These are phyloP conservation scores for Trypanosoma lewisi DNA, from an alignment of 208 protist species.

Conservation along the genomic window DNA sequence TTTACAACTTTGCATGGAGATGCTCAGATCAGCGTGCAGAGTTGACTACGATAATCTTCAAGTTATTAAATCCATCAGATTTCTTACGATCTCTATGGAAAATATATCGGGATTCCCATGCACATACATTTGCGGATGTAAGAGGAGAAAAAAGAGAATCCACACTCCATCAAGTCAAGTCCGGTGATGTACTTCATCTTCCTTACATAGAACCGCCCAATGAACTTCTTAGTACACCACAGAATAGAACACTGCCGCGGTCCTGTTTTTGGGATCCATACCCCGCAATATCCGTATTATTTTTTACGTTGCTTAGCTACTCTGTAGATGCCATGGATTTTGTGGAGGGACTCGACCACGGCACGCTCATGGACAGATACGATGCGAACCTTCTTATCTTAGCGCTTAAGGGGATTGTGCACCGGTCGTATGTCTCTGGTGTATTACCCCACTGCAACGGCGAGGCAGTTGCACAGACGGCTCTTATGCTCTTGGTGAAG, in stretches of 20 bases:
- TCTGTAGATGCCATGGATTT: slow-evolving; percentile 77
- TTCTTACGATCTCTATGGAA: slow-evolving; percentile 67
- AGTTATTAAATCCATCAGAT: slow-evolving; percentile 46
- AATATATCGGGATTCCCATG: slow-evolving; percentile 52
- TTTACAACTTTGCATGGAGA: slow-evolving; percentile 51
- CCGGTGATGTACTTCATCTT: slow-evolving; percentile 9
- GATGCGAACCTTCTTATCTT: slow-evolving; percentile 65
- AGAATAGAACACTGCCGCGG: not conserved
- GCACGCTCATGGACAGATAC: slow-evolving; percentile 34
- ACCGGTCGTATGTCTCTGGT: slow-evolving; percentile 70
- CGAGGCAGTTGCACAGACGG: slow-evolving; percentile 72
- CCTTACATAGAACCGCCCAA: slow-evolving; percentile 4
- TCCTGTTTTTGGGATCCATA: slow-evolving; percentile 62
- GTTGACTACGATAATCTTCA: slow-evolving; percentile 57
- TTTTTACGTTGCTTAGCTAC: slow-evolving; percentile 74
- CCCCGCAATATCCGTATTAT: slow-evolving; percentile 66
- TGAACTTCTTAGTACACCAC: slow-evolving; percentile 4
- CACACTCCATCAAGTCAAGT: slow-evolving; percentile 5
- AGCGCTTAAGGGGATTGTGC: slow-evolving; percentile 71
- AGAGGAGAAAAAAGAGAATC: not conserved
- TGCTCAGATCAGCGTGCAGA: slow-evolving; percentile 40
- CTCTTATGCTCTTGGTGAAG: slow-evolving; percentile 54
- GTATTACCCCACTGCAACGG: slow-evolving; percentile 59
- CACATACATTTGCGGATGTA: slow-evolving; percentile 1
- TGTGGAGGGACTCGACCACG: slow-evolving; percentile 42